Conservation (phyloP, 2,329 filamentous ascomycete genomes). For the Stemphylium beticola region DNA sequence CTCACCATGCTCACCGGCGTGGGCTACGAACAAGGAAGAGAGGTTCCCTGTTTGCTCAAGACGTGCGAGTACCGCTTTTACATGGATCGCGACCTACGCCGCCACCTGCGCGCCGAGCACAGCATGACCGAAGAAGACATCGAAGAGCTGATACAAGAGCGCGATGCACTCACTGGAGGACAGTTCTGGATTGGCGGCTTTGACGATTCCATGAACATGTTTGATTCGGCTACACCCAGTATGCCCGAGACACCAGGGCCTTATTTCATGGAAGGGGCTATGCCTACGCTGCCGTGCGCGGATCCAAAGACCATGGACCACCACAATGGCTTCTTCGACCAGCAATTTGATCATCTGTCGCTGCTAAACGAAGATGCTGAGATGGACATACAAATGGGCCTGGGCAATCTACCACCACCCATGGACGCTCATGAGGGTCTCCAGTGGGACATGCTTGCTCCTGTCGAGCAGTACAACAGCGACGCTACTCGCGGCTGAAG, state of each 20-base stretch:
- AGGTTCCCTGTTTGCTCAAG: conserved; percentile 60
- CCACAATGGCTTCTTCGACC: conserved; percentile 9
- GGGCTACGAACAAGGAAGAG: conserved; percentile 58
- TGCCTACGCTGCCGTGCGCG: conserved; percentile 6
- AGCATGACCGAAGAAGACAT: conserved; percentile 43
- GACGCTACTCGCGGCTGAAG: neutral
- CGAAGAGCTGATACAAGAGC: conserved; percentile 49
- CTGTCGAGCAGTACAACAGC: conserved; percentile 36
- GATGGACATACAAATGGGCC: conserved; percentile 34
- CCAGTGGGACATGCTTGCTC: conserved; percentile 33
- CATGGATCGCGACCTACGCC: conserved; percentile 63
- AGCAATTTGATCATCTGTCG: conserved; percentile 23
- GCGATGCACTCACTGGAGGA: conserved; percentile 50
- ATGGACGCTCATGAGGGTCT: conserved; percentile 28
- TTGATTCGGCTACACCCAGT: conserved; percentile 37
- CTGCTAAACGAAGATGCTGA: conserved; percentile 28
- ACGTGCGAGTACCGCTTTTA: conserved; percentile 63
- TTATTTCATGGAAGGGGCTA: conserved; percentile 24
- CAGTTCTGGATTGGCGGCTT: conserved; percentile 55
- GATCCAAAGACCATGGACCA: conserved; percentile 7
- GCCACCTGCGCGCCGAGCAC: conserved; percentile 59
- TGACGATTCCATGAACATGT: conserved; percentile 28
- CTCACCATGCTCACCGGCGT: conserved; percentile 61
- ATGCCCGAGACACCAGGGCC: conserved; percentile 41
- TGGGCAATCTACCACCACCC: conserved; percentile 26